Evolutionary conservation across 495 filamentous ascomycete species (phyloP).

Genomic region (Neurospora africana): DNA sequence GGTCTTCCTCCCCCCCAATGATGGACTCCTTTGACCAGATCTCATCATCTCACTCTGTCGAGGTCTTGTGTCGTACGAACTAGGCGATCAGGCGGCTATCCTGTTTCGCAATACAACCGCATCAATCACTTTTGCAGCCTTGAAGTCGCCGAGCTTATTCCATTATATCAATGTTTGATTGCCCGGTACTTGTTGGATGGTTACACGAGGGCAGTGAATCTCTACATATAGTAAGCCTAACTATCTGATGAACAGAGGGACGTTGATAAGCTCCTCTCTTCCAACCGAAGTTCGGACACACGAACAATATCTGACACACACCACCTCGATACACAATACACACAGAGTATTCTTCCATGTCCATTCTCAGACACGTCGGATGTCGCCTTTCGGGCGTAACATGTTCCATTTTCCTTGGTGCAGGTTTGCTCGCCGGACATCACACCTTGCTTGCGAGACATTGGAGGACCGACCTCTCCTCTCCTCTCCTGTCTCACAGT

Average conservation of each 20-base stretch:
- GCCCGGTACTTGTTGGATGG: background rate
- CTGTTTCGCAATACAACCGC: background rate
- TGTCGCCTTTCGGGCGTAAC: background rate
- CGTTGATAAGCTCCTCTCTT: background rate
- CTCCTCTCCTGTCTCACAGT: background rate
- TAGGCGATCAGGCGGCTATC: slow-evolving; percentile 2
- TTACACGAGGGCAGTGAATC: background rate
- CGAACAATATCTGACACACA: background rate
- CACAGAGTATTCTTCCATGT: background rate
- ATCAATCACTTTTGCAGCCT: background rate
- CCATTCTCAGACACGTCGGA: background rate
- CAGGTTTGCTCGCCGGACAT: background rate
- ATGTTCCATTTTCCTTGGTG: background rate
- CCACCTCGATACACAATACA: background rate
- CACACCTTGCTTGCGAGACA: background rate
- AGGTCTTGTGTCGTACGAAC: background rate
- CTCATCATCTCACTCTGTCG: background rate
- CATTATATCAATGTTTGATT: background rate
- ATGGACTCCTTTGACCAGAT: background rate
- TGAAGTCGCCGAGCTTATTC: background rate
- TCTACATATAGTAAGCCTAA: background rate
- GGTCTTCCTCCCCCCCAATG: background rate
- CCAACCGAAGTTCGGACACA: background rate
- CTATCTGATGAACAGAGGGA: background rate
- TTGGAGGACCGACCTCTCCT: background rate